Evolutionary conservation across 169 alveolate genomes (phyloP), one percentile per base, ranked within the genome.

Genomic region (Plasmodium coatneyi): DNA sequence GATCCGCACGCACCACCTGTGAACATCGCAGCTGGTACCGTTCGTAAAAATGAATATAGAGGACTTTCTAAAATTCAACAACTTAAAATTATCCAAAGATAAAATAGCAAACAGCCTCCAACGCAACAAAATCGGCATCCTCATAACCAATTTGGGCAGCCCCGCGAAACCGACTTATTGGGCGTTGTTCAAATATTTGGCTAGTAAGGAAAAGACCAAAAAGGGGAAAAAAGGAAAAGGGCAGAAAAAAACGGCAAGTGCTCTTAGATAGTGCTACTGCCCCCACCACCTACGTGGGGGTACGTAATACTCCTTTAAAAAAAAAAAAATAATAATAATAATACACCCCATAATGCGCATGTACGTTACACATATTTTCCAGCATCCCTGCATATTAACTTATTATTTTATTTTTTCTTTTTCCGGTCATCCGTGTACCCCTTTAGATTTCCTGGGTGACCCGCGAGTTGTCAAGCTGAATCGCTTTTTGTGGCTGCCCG

Each of bases 371-470:
- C 76, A 66, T 66, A 66, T 25, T 25, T 1, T 66, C 5, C 14
- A 12, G n/a, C 39, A 3, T 39, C 30, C 43, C 7, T 19, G 46
- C 80, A 32, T 30, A 60, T 56, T 25, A 41, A 32, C 56, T 12
- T 39, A 4, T 46, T 46, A 12, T 28, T 83, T 66, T 83, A 66
- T 83, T 83, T 83, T 82, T 66, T 72, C 41, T n/a, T 41, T 76
- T 74, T 76, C 16, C 32, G 56, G 79, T 2, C 28, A 30, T 7
- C 56, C 12, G 28, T 34, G 25, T 34, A 28, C 14, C 56, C 34
- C 12, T 89, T 92, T 92, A 95, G 97, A 95, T 49, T 95, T 95
- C 71, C 71, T 95, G 52, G 76, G 93, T 3, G 97, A 95, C 70
- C 86, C 94, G 36, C 76, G 97, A 52, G 96, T 95, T 71, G 83